These are phyloP conservation scores for Pythium folliculosum DNA, from an alignment of 352 stramenopile species.

Conservation along the genomic window DNA sequence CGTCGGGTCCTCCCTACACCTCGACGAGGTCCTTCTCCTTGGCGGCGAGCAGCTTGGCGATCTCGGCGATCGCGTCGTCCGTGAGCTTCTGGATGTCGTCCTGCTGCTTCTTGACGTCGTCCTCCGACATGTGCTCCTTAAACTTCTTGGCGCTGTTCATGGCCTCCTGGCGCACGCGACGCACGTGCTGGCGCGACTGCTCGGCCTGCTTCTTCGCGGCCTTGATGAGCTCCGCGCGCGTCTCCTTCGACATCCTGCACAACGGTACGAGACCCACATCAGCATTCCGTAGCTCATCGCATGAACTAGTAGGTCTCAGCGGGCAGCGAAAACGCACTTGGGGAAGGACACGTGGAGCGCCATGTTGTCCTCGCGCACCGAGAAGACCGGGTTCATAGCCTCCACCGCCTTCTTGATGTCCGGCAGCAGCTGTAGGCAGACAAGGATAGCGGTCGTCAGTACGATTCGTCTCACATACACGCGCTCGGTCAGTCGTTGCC, in stretches of 20 bases:
- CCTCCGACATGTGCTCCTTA: constrained; percentile 78
- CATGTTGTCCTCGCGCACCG: constrained; percentile 63
- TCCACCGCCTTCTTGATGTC: constrained; percentile 80
- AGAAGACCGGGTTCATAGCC: constrained; percentile 75
- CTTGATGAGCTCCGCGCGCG: constrained; percentile 75
- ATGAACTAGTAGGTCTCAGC: constrained; percentile 4
- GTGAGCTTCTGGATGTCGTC: constrained; percentile 85
- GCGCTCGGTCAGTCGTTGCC: neutral
- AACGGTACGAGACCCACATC: neutral
- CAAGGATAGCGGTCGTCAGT: neutral
- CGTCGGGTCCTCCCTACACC: constrained; percentile 35
- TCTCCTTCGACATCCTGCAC: constrained; percentile 84
- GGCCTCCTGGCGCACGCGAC: constrained; percentile 80
- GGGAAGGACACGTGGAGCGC: constrained; percentile 80
- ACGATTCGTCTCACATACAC: neutral
- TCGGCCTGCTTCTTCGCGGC: constrained; percentile 84
- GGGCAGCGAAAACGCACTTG: constrained; percentile 48
- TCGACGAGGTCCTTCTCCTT: constrained; percentile 82
- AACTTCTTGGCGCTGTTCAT: constrained; percentile 86
- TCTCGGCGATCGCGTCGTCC: constrained; percentile 67
- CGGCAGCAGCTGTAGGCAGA: constrained; percentile 47
- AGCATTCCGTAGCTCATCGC: neutral
- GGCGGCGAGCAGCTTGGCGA: constrained; percentile 65
- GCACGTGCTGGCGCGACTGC: constrained; percentile 77
- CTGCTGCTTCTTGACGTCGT: constrained; percentile 73